Base-by-base conservation (phyloP, 768 basidiomycete genomes). In the Sarcodon sp. region DNA sequence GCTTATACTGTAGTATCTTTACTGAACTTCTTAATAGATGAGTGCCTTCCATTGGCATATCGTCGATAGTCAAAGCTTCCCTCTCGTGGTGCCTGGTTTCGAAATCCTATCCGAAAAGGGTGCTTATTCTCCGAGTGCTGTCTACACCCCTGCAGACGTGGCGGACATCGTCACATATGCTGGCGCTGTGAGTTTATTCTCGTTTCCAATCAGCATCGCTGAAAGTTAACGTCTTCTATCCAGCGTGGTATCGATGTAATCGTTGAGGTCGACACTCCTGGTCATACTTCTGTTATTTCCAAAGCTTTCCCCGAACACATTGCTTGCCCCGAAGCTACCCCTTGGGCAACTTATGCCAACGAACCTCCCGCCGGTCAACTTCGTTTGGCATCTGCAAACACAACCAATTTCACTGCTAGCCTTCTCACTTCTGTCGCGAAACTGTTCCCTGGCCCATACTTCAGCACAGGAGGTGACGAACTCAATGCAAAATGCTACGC, bases 311-410 rank as follows among this genome's bases (percentile, higher is more conserved):
- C 75, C 0, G 71, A 73, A 6, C 61, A 59, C 48, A 56, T 77
- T 33, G 73, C 72, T 4, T 74, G 73, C 51, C 49, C 54, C 15
- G 54, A 64, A 15, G 50, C 53, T 0, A 51, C 60, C 1, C 68
- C 67, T 1, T 68, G 68, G 67, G 45, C 61, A 12, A 43, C 52
- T 6, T 67, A 57, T 50, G 68, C 67, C 8, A 60, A 53, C 52
- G 70, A 75, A 49, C 75, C 75, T 3, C 73, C 73, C 2, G 63
- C 75, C 0, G 75, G 75, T 7, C 73, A 75, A 53, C 64, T 75
- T 3, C 68, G 69, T 10, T 61, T 75, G 51, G 64, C 67, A 1
- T 54, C 63, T 31, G 43, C 59, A 4, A 56, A 50, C 1, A 66
- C 65, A 3, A 55, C 60, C 33, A 52, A 57, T 3, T 73, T 66